Conservation (phyloP, 2,329 filamentous ascomycete genomes). For the Ophiostoma triangulosporum region DNA sequence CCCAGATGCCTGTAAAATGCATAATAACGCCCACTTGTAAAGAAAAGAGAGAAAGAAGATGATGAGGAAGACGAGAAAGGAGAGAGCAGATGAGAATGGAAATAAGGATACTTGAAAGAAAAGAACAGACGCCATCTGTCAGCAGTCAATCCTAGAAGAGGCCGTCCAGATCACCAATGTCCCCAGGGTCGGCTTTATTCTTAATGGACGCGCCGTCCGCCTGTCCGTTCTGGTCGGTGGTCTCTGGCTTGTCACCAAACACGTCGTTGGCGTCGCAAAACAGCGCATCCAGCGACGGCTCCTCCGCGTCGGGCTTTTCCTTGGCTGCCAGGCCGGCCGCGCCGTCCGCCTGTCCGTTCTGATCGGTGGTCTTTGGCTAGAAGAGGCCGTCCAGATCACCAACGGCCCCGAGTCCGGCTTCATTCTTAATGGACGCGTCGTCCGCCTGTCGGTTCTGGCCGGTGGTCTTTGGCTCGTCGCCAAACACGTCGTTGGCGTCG, state of each 20-base stretch:
- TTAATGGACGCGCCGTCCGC: neutral
- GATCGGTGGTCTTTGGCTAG: too few relatives aligned
- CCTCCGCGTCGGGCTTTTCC: constrained; percentile 7
- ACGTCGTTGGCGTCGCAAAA: constrained; percentile 5
- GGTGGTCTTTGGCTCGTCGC: neutral
- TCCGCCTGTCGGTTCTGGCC: neutral
- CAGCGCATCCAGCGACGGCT: constrained; percentile 8
- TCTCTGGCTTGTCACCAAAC: neutral
- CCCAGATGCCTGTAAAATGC: too few relatives aligned
- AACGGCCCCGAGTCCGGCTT: neutral
- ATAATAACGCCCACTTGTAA: too few relatives aligned
- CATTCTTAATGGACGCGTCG: neutral
- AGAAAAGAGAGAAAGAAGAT: too few relatives aligned
- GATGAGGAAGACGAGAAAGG: too few relatives aligned
- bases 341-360: neutral
- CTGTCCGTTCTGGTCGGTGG: neutral
- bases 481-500: neutral
- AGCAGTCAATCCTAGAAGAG: too few relatives aligned
- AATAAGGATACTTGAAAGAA: too few relatives aligned
- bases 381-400: neutral
- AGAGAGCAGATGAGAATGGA: too few relatives aligned
- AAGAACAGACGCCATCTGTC: too few relatives aligned
- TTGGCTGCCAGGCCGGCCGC: neutral
- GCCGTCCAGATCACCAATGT: neutral
- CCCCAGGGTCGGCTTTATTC: neutral